phyloP scores from a whole-genome alignment of 352 stramenopile species.

The Pythium phragmitis region DNA sequence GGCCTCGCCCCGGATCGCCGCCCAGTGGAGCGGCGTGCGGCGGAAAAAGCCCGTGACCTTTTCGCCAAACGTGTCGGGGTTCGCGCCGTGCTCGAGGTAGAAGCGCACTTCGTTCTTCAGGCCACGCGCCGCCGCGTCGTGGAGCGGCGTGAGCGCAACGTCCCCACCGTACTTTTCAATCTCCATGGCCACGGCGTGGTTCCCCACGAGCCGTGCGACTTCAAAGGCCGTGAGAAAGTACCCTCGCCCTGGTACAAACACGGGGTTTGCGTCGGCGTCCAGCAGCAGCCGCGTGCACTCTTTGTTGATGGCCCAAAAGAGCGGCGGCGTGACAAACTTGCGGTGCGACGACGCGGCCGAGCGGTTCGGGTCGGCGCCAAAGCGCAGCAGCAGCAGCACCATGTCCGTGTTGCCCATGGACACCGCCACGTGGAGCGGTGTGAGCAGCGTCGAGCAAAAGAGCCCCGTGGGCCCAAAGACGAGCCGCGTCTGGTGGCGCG shows the following conservation, averaged over 20 bases:
- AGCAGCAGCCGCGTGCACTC: slow-evolving; percentile 66
- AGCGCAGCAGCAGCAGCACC: slow-evolving; percentile 59
- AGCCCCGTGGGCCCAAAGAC: slow-evolving; percentile 64
- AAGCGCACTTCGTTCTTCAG: slow-evolving; percentile 58
- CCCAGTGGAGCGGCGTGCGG: slow-evolving; percentile 77
- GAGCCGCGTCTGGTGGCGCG: slow-evolving; percentile 32
- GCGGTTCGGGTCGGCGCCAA: slow-evolving; percentile 58
- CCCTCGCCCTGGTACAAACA: slow-evolving; percentile 53
- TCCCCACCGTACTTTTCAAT: slow-evolving; percentile 82
- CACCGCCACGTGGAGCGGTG: slow-evolving; percentile 70
- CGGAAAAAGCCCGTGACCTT: slow-evolving; percentile 66
- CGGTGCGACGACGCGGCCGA: slow-evolving; percentile 48
- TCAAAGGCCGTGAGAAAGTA: slow-evolving; percentile 73
- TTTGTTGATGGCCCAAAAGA: slow-evolving; percentile 74
- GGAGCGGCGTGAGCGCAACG: slow-evolving; percentile 72
- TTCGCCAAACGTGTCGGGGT: slow-evolving; percentile 66
- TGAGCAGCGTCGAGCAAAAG: slow-evolving; percentile 61
- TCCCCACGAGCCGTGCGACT: slow-evolving; percentile 60
- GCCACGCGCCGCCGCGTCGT: slow-evolving; percentile 59
- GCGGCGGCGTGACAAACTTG: slow-evolving; percentile 57
- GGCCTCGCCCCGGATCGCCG: slow-evolving; percentile 69
- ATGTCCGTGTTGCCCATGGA: slow-evolving; percentile 70
- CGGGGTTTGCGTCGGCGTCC: slow-evolving; percentile 65
- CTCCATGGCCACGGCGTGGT: slow-evolving; percentile 58
- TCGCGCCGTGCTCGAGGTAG: slow-evolving; percentile 65